A percentile compares a stretch with the other conserved stretches of the same genome.
These are phyloP conservation scores for Gryganskiella cystojenkinii DNA, from an alignment of 192 early-diverging fungal genomes.

Conservation along the genomic window DNA sequence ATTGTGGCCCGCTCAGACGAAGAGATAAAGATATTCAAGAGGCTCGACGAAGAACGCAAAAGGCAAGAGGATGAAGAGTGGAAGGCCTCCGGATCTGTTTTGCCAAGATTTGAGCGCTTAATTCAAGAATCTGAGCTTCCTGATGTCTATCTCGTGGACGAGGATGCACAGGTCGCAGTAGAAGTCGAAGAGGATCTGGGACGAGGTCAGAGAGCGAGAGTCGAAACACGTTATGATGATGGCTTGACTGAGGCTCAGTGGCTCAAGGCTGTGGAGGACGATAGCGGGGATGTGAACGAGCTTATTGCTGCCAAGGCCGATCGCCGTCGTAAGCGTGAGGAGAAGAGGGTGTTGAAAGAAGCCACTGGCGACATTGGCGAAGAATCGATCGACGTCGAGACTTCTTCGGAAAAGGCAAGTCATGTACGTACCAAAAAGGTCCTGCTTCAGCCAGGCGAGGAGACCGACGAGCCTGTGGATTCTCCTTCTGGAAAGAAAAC, in stretches of 20 bases:
- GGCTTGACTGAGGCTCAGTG: conserved; percentile 95
- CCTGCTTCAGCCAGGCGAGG: conserved; percentile 36
- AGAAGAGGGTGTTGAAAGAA: conserved; percentile 42
- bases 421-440: conserved; percentile 55
- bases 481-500: neutral
- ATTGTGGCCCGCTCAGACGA: conserved; percentile 89
- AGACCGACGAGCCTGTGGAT: conserved; percentile 22
- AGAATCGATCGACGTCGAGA: conserved; percentile 2
- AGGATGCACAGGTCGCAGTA: conserved; percentile 57
- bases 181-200: conserved; percentile 69
- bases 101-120: conserved; percentile 72
- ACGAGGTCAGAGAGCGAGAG: conserved; percentile 79
- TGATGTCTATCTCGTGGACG: conserved; percentile 76
- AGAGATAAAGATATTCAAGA: conserved; percentile 78
- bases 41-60: conserved; percentile 80
- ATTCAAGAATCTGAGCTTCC: conserved; percentile 91
- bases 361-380: neutral
- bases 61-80: conserved; percentile 47
- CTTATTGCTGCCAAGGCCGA: conserved; percentile 60
- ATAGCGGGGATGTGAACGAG: conserved; percentile 69
- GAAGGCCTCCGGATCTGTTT: conserved; percentile 54
- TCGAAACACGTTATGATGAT: conserved; percentile 89
- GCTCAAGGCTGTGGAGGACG: conserved; percentile 78
- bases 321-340: conserved; percentile 53
- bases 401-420: conserved; percentile 51